Evolutionary conservation across 371 early-diverging fungal species (phyloP).

Genomic region (Actinomortierella ambigua): DNA sequence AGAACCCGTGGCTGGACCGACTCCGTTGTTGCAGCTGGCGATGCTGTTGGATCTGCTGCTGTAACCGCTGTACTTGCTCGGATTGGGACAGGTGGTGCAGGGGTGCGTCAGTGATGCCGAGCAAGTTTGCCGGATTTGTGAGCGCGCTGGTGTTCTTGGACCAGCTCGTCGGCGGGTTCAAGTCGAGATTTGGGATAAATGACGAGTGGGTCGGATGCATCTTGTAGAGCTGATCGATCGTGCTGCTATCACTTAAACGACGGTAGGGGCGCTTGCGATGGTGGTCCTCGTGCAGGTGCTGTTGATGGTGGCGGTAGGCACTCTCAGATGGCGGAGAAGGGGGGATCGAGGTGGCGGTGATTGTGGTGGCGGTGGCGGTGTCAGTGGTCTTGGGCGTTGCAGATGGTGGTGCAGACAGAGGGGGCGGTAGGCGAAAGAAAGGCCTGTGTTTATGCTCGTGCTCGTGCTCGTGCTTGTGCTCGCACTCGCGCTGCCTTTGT

Average conservation of each 20-base stretch:
- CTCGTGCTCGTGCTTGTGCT: slow-evolving; percentile 26
- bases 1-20: background rate
- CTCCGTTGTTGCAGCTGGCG: slow-evolving; percentile 36
- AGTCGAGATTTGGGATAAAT: slow-evolving; percentile 30
- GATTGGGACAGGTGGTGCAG: slow-evolving; percentile 35
- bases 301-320: no score
- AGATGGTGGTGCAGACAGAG: no score
- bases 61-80: slow-evolving; percentile 36
- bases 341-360: slow-evolving; percentile 17
- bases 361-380: slow-evolving; percentile 30
- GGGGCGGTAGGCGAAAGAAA: no score
- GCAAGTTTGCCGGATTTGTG: slow-evolving; percentile 18
- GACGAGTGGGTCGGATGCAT: slow-evolving; percentile 43
- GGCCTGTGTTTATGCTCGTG: slow-evolving; percentile 16
- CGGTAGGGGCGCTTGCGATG: no score
- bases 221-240: no score
- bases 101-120: slow-evolving; percentile 25
- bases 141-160: slow-evolving; percentile 11
- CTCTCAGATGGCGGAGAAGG: background rate
- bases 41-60: slow-evolving; percentile 44
- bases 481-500: slow-evolving; percentile 25
- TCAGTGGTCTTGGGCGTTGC: slow-evolving; percentile 24
- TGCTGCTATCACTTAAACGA: no score
- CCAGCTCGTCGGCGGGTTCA: slow-evolving; percentile 42
- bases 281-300: no score